A percentile compares a stretch with the other conserved stretches of the same genome.
Evolutionary conservation across 305 asterid genomes (phyloP).

Genomic region (Fraxinus sp.): DNA sequence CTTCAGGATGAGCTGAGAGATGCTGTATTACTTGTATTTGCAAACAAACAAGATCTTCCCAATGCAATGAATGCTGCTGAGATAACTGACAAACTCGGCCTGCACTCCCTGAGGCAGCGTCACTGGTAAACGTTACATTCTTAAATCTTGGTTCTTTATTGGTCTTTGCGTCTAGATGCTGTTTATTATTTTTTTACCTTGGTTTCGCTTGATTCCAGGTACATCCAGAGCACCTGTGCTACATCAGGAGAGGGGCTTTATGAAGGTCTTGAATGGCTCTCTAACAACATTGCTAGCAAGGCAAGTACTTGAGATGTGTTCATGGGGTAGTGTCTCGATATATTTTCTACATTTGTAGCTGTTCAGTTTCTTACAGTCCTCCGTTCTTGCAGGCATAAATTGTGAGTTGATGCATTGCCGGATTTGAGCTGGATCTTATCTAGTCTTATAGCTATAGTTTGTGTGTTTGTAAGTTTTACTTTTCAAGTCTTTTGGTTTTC

Average conservation of each 20-base stretch:
- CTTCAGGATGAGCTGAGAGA: slow-evolving; percentile 51
- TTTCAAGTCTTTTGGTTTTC: slow-evolving; percentile 14
- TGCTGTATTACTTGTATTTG: slow-evolving; percentile 53
- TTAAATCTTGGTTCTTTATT: background rate
- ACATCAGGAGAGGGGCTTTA: slow-evolving; percentile 61
- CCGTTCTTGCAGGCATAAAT: slow-evolving; percentile 26
- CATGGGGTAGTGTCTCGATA: background rate
- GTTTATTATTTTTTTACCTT: background rate
- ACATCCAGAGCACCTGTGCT: slow-evolving; percentile 56
- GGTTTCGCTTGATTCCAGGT: slow-evolving; percentile 30
- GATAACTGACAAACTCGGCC: slow-evolving; percentile 76
- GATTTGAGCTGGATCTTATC: slow-evolving; percentile 41
- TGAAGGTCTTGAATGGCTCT: slow-evolving; percentile 57
- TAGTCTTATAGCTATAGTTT: slow-evolving; percentile 13
- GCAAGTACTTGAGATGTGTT: slow-evolving; percentile 13
- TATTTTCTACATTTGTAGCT: background rate
- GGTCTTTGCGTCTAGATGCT: background rate
- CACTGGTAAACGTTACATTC: slow-evolving; percentile 37
- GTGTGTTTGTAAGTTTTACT: slow-evolving; percentile 24
- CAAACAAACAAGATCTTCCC: slow-evolving; percentile 94
- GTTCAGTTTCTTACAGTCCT: background rate
- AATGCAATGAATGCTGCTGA: slow-evolving; percentile 98
- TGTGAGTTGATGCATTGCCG: slow-evolving; percentile 28
- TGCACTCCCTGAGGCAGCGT: slow-evolving; percentile 57
- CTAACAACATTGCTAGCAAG: slow-evolving; percentile 52